These are phyloP conservation scores for Candida chilensis DNA, from an alignment of 805 yeast species.

Conservation along the genomic window DNA sequence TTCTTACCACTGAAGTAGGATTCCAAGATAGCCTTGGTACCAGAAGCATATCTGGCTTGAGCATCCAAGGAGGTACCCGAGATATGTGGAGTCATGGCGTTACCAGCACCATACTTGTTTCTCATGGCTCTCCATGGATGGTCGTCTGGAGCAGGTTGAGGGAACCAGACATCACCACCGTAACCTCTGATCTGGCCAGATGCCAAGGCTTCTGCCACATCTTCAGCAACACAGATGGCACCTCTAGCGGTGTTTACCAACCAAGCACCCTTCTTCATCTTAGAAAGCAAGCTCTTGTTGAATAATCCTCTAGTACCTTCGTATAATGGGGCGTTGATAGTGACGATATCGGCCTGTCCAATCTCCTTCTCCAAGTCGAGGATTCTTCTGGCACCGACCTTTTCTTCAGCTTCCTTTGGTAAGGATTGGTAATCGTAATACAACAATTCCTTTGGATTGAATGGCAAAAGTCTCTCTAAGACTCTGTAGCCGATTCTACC, in stretches of 20 bases:
- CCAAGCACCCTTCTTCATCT: constrained; percentile 68
- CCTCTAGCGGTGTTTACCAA: constrained; percentile 78
- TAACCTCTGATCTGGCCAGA: constrained; percentile 68
- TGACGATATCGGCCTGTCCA: constrained; percentile 59
- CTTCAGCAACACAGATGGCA: constrained; percentile 66
- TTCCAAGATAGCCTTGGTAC: constrained; percentile 56
- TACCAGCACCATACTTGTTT: constrained; percentile 64
- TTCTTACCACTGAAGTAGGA: constrained; percentile 51
- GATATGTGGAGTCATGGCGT: constrained; percentile 80
- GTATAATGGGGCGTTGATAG: constrained; percentile 73
- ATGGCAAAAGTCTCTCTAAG: constrained; percentile 60
- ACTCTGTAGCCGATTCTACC: constrained; percentile 78
- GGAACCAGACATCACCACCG: constrained; percentile 82
- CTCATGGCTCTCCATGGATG: constrained; percentile 73
- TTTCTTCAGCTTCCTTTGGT: constrained; percentile 47
- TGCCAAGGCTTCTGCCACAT: constrained; percentile 64
- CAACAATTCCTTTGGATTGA: constrained; percentile 64
- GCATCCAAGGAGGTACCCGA: constrained; percentile 79
- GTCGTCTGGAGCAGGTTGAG: constrained; percentile 73
- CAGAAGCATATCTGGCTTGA: constrained; percentile 63
- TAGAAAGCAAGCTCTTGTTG: constrained; percentile 54
- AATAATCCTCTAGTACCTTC: constrained; percentile 59
- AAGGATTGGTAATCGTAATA: constrained; percentile 71
- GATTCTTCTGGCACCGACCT: constrained; percentile 52
- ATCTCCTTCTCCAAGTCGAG: constrained; percentile 57